These are phyloP conservation scores for Podospora pseudocomata DNA, from an alignment of 495 filamentous ascomycete genomes.

Conservation along the genomic window DNA sequence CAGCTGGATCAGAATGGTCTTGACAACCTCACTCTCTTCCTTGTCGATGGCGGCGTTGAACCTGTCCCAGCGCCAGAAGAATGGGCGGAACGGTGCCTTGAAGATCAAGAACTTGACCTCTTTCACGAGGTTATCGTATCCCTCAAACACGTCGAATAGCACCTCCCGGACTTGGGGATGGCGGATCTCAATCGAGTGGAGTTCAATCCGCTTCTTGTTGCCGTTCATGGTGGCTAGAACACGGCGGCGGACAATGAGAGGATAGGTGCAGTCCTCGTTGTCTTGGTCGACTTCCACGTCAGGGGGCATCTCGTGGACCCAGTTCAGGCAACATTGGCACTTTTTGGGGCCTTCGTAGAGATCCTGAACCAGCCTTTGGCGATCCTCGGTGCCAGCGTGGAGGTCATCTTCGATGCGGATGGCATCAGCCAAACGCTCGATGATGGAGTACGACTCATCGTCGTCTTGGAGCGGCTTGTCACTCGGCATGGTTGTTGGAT, in stretches of 20 bases:
- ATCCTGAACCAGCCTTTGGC: conserved; percentile 23
- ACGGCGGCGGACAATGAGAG: conserved; percentile 21
- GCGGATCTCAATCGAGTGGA: conserved; percentile 25
- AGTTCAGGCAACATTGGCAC: conserved; percentile 34
- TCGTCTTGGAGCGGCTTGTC: conserved; percentile 5
- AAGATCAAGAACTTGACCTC: conserved; percentile 43
- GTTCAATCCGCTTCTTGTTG: conserved; percentile 8
- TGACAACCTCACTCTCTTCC: conserved; percentile 17
- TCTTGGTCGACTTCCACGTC: conserved; percentile 17
- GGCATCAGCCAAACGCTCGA: conserved; percentile 24
- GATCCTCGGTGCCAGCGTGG: conserved; percentile 18
- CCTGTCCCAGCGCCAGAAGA: conserved; percentile 27
- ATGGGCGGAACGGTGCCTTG: conserved; percentile 24
- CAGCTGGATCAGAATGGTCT: conserved; percentile 21
- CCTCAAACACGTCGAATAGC: conserved; percentile 52
- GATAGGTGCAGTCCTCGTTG: conserved; percentile 11
- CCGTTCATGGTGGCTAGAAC: conserved; percentile 13
- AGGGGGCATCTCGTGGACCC: conserved; percentile 27
- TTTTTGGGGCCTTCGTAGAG: conserved; percentile 30
- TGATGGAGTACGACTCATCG: conserved; percentile 24
- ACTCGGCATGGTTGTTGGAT: neutral
- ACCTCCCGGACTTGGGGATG: conserved; percentile 59
- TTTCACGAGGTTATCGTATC: conserved; percentile 60
- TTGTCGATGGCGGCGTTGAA: conserved; percentile 23
- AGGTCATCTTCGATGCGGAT: conserved; percentile 22